These are phyloP conservation scores for Emmonsia crescens DNA, from an alignment of 2,329 filamentous ascomycete genomes.

Conservation along the genomic window DNA sequence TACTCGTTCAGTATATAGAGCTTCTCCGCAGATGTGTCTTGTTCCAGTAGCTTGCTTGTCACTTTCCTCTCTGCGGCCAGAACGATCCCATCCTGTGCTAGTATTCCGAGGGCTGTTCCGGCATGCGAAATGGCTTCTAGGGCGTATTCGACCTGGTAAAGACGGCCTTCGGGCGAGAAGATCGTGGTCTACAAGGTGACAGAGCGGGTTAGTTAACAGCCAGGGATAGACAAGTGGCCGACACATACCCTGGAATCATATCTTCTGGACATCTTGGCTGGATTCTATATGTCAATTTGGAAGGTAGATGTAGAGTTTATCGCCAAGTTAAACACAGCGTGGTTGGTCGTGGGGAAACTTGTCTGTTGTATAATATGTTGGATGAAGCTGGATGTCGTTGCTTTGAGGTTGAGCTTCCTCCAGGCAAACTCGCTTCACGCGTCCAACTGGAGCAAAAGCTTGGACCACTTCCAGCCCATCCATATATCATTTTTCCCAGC, in stretches of 20 bases:
- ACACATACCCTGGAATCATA: constrained; percentile 81
- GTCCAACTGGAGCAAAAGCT: constrained; percentile 10
- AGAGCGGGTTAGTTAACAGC: constrained; percentile 9
- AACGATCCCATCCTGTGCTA: constrained; percentile 97
- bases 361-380: background rate
- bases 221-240: constrained; percentile 14
- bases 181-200: constrained; percentile 69
- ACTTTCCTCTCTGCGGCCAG: constrained; percentile 97
- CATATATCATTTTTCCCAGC: background rate
- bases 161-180: constrained; percentile 96
- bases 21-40: constrained; percentile 99
- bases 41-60: constrained; percentile 96
- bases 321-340: background rate
- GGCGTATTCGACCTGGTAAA: constrained; percentile 99
- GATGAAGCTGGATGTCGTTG: constrained; percentile 3
- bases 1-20: constrained; percentile 99
- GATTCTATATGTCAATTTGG: background rate
- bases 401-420: constrained; percentile 7
- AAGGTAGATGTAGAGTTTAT: background rate
- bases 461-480: constrained; percentile 8
- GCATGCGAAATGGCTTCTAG: constrained; percentile 98
- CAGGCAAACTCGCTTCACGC: constrained; percentile 16
- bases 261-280: constrained; percentile 71
- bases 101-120: constrained; percentile 89
- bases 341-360: background rate